Evolutionary conservation across 2,329 filamentous ascomycete genomes (phyloP).

Genomic region (Claviceps sp.): DNA sequence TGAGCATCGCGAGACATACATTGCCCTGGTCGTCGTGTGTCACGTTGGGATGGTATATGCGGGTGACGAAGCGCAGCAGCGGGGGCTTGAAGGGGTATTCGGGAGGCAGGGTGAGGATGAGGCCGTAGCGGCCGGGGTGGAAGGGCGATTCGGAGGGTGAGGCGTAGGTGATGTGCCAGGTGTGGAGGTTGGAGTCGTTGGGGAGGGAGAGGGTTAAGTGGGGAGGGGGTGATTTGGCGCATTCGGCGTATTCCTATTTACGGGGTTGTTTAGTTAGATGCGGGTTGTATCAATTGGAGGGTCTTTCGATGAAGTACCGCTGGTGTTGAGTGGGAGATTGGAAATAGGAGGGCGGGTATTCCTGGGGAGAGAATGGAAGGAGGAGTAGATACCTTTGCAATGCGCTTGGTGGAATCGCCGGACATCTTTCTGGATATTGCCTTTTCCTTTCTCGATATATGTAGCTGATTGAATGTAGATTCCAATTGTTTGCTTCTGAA

Average conservation of each 20-base stretch:
- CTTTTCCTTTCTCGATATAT: not conserved
- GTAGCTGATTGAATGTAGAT: too few species aligned
- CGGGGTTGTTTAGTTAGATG: too few species aligned
- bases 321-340: too few species aligned
- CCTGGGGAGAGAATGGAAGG: constrained; percentile 1
- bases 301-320: too few species aligned
- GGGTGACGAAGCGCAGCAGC: constrained; percentile 65
- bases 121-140: constrained; percentile 57
- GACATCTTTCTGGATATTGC: too few species aligned
- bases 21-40: constrained; percentile 74
- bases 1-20: constrained; percentile 77
- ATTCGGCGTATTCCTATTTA: constrained; percentile 38
- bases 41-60: constrained; percentile 92
- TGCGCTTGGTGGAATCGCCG: constrained; percentile 25
- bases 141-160: constrained; percentile 34
- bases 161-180: constrained; percentile 35
- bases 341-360: not conserved
- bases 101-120: constrained; percentile 58
- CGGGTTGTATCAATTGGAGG: too few species aligned
- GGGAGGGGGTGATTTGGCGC: constrained; percentile 30
- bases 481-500: too few species aligned
- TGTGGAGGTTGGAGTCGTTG: constrained; percentile 34
- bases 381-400: constrained; percentile 24
- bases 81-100: constrained; percentile 90
- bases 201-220: constrained; percentile 35